These are phyloP conservation scores for Neophaeococcomyces mojaviensis DNA, from an alignment of 2,329 filamentous ascomycete species.

Conservation along the genomic window DNA sequence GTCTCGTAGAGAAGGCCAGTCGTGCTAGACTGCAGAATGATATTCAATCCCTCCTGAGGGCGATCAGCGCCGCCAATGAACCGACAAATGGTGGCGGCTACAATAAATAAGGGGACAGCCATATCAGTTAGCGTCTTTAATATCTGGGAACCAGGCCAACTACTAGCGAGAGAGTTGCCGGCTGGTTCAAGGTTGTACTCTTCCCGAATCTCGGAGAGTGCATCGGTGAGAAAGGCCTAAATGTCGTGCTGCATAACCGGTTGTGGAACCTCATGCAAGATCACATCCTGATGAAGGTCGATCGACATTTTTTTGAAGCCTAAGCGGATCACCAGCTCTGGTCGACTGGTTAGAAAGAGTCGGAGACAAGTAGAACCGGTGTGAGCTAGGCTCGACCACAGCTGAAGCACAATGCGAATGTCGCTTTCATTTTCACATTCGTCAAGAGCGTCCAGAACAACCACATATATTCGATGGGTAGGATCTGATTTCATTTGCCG, in stretches of 20 bases:
- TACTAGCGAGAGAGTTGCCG: constrained; percentile 26
- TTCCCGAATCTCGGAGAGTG: neutral
- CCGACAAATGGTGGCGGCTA: too few relatives aligned
- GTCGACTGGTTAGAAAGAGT: constrained; percentile 1
- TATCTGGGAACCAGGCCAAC: constrained; percentile 23
- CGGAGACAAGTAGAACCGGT: neutral
- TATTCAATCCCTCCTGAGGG: too few relatives aligned
- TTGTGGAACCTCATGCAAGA: neutral
- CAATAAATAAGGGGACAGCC: too few relatives aligned
- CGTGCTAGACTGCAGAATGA: too few relatives aligned
- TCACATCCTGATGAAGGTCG: neutral
- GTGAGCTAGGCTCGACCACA: neutral
- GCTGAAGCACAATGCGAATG: neutral
- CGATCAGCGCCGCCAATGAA: too few relatives aligned
- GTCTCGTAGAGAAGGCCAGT: too few relatives aligned
- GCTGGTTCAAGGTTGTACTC: neutral
- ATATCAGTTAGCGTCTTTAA: too few relatives aligned
- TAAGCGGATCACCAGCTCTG: neutral
- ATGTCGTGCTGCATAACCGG: constrained; percentile 1
- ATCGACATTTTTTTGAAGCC: neutral
- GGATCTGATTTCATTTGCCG: too few relatives aligned
- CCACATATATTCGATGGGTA: neutral
- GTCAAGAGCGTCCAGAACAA: constrained; percentile 1
- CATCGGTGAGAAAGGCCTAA: neutral
- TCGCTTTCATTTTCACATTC: constrained; percentile 2